These are phyloP conservation scores for Incumbomyces delicatus DNA, from an alignment of 2,329 filamentous ascomycete species.

Conservation along the genomic window DNA sequence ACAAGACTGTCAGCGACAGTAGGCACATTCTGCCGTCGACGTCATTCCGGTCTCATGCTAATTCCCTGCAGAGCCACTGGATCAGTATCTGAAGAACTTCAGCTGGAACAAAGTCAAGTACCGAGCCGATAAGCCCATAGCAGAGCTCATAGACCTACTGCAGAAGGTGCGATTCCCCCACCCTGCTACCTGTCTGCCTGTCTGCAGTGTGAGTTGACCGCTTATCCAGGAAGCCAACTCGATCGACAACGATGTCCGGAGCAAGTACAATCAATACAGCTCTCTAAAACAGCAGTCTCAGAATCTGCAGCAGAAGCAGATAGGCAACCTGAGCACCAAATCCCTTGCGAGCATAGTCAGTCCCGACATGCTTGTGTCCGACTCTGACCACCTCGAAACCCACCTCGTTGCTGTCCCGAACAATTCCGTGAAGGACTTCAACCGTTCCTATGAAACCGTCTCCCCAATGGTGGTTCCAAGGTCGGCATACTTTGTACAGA, in stretches of 20 bases:
- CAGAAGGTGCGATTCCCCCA: constrained; percentile 56
- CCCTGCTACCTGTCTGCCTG: too few species aligned
- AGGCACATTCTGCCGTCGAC: constrained; percentile 28
- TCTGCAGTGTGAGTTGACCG: not conserved
- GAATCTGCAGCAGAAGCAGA: constrained; percentile 75
- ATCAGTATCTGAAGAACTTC: constrained; percentile 82
- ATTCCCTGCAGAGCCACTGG: constrained; percentile 65
- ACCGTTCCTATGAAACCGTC: constrained; percentile 79
- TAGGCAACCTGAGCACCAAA: constrained; percentile 87
- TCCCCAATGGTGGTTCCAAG: constrained; percentile 88
- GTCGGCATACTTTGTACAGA: constrained; percentile 66
- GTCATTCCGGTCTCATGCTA: not conserved
- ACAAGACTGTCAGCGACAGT: constrained; percentile 95
- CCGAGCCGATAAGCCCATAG: constrained; percentile 78
- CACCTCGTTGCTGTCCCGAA: constrained; percentile 84
- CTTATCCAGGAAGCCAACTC: constrained; percentile 64
- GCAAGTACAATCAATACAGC: constrained; percentile 92
- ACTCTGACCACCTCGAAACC: constrained; percentile 95
- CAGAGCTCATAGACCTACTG: constrained; percentile 74
- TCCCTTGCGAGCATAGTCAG: constrained; percentile 84
- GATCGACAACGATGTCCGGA: constrained; percentile 91
- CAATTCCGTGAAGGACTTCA: constrained; percentile 73
- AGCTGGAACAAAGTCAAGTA: constrained; percentile 98
- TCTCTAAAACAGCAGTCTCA: constrained; percentile 76
- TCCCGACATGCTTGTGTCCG: constrained; percentile 61